Conservation (phyloP, 176 grass and related monocot genomes). For the Dendrocalamus sinicus region DNA sequence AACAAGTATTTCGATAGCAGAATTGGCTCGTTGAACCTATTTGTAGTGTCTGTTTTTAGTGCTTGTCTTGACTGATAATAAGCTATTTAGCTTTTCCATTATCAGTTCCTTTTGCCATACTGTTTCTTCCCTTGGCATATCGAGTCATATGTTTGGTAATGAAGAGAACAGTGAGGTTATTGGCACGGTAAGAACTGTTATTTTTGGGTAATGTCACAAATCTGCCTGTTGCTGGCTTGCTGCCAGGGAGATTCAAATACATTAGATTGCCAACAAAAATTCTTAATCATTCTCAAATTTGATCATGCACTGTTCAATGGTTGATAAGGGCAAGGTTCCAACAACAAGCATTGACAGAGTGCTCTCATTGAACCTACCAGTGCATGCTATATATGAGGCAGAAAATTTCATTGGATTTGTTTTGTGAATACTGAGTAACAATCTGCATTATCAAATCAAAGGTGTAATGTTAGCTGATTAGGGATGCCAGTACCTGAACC, state of each 20-base stretch:
- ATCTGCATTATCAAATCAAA: not conserved
- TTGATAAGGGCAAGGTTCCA: not conserved
- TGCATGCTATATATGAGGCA: not conserved
- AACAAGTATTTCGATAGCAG: not conserved
- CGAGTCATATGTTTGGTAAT: not conserved
- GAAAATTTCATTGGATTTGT: not conserved
- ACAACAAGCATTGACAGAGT: constrained; percentile 16
- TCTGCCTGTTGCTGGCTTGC: not conserved
- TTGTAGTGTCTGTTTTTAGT: not conserved
- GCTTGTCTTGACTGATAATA: not conserved
- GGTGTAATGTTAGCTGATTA: not conserved
- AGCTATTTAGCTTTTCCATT: not conserved
- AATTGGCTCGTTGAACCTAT: not conserved
- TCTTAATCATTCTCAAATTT: not conserved
- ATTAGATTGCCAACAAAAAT: not conserved
- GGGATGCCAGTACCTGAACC: not conserved
- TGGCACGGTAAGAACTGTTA: not conserved
- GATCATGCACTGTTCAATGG: not conserved
- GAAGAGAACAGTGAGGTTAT: not conserved
- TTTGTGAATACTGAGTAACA: not conserved
- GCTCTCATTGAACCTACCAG: not conserved
- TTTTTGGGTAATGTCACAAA: not conserved
- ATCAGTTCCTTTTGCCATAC: not conserved
- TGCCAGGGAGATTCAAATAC: not conserved
- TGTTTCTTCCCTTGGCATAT: not conserved